Evolutionary conservation across 176 grass and related monocot genomes (phyloP), one percentile per base, ranked within the genome.

Genomic region (Triticum turgidum): DNA sequence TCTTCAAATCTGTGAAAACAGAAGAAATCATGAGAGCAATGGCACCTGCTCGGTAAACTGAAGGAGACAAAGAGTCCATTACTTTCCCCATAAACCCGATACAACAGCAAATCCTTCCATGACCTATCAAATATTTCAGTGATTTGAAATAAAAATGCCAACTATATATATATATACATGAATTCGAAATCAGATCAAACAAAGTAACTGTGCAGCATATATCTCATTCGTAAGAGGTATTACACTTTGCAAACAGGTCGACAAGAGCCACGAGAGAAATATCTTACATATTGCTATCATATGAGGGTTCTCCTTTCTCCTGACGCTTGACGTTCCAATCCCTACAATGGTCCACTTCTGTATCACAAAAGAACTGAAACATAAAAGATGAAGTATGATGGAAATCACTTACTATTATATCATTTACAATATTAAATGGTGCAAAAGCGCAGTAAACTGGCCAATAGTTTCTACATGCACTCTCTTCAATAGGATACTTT

Each of bases 301-400:
- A 95, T 54, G 96, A 70, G 4, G 88, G 85, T 90, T 95, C 87
- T 24, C 84, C 88, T 72, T 86, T 95, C 73, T 95, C 88, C 13
- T 64, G 76, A 44, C 91, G 91, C 45, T 92, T 94, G 56, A 44
- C 80, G 30, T 98, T 95, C 96, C 96, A 98, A 78, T 95, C 79
- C 84, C 90, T 91, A 89, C 93, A 98, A 83, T 82, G 84, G 82
- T 88, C 87, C 84, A 93, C 96, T 83, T 91, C 93, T 84, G 93
- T 91, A 86, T 98, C 96, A 92, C 96, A 95, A 80, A 94, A 95
- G 51, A 98, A 75, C 96, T 98, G 91, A 92, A 94, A 88, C 64
- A 89, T 61, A 81, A 81, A 54, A 59, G 29, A 69, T 38, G 69
- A 83, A 73, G 17, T 44, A 86, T 17, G 70, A 68, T 76, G 2